A percentile compares a stretch with the other conserved stretches of the same genome.
These are phyloP conservation scores for Betula pendula DNA, from an alignment of 306 rosid species.

Conservation along the genomic window DNA sequence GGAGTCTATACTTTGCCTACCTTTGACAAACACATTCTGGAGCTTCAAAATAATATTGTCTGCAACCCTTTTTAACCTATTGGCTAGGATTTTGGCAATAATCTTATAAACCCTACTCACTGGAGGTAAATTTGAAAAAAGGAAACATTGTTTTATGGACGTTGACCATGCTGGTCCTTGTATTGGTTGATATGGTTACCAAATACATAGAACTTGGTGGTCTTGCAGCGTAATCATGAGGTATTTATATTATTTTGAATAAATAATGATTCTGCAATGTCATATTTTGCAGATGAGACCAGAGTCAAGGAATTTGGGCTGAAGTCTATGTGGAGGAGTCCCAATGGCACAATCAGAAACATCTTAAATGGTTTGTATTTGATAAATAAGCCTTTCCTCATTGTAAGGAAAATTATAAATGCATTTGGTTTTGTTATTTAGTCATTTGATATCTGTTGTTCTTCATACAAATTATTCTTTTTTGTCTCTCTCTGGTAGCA, in stretches of 20 bases:
- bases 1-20: too few relatives aligned
- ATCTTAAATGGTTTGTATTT: constrained; percentile 74
- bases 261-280: constrained; percentile 12
- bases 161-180: neutral
- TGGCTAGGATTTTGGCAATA: too few relatives aligned
- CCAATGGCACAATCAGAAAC: constrained; percentile 95
- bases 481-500: neutral
- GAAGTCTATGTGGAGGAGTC: constrained; percentile 99
- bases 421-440: constrained; percentile 19
- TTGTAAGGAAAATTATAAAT: constrained; percentile 12
- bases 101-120: too few relatives aligned
- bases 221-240: constrained; percentile 17
- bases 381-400: neutral
- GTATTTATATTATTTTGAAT: constrained; percentile 5
- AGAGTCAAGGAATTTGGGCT: constrained; percentile 94
- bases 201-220: constrained; percentile 13
- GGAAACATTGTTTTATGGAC: constrained; percentile 1
- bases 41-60: too few relatives aligned
- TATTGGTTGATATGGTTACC: constrained; percentile 2
- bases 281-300: constrained; percentile 70
- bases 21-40: too few relatives aligned
- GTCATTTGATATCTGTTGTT: neutral
- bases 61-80: too few relatives aligned
- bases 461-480: neutral
- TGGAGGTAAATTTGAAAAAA: neutral